Percentiles rank a stretch among this genome's conserved stretches.
phyloP scores from a whole-genome alignment of 306 rosid species.

The Senna tora region DNA sequence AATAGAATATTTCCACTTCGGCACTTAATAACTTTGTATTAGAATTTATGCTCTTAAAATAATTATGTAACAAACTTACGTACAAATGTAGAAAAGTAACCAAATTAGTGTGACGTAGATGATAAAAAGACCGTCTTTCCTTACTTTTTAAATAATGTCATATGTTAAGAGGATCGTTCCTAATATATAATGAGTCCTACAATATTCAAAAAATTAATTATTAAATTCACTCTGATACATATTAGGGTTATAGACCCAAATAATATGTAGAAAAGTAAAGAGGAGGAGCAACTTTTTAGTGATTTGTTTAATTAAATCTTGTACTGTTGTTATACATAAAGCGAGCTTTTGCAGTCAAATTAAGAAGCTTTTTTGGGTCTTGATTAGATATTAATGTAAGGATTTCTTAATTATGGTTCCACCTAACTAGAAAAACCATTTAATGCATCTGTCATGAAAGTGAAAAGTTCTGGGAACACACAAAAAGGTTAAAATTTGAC shows the following conservation, averaged over 20 bases:
- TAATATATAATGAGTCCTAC: no score
- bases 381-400: background rate
- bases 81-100: background rate
- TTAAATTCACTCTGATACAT: no score
- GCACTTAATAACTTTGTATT: background rate
- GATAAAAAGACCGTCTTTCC: no score
- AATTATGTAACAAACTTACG: background rate
- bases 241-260: no score
- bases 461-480: slow-evolving; percentile 18
- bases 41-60: slow-evolving; percentile 11
- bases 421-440: slow-evolving; percentile 15
- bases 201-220: no score
- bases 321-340: background rate
- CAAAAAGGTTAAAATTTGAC: slow-evolving; percentile 13
- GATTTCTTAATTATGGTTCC: background rate
- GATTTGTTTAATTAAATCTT: background rate
- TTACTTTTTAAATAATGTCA: no score
- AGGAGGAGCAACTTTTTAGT: background rate
- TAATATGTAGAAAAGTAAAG: slow-evolving; percentile 4
- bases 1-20: slow-evolving; percentile 28
- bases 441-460: background rate
- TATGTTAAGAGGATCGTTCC: no score
- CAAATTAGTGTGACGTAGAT: no score
- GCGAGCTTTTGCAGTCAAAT: slow-evolving; percentile 28
- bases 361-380: background rate